Base-by-base conservation (phyloP, 2,329 filamentous ascomycete species). In the Penicillium sp. region DNA sequence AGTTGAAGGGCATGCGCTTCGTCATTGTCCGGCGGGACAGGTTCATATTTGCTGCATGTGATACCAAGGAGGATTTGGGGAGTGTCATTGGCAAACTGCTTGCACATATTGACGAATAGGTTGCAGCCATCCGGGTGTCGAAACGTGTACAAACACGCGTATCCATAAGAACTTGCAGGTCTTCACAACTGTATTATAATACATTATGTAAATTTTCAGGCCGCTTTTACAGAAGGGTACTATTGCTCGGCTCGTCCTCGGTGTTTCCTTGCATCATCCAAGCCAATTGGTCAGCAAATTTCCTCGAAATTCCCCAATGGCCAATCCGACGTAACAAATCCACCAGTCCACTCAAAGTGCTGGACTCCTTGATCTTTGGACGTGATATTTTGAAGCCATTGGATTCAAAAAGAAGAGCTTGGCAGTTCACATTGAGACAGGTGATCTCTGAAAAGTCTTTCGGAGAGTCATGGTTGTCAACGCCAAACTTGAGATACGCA, bases 11-110 rank as follows among this genome's bases (percentile, higher is more conserved):
- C 6, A 54, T 56, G n/a, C 52, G 48, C 36, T 71, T 63, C 50
- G 56, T 67, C 7, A 61, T 72, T 46, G 43, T 72, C 5, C 55
- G 70, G 27, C 63, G 59, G 1, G 70, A 73, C 49, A 57, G 69
- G 2, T 68, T 71, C 40, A 59, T 72, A 5, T 72, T 65, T 54
- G 68, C 69, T 6, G 63, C 67, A 3, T 70, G 67, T 54, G 28
- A 53, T 14, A 60, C 46, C 13, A 46, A 6, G 1, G 36, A 27
- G n/a, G 62, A 69, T n/a, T 52, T 71, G n/a, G 27, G 20, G 14
- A 16, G 11, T 24, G 36, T 36, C 16, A 24, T 30, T 30, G 10
- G 28, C 28, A 30, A 30, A 4, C 13, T 30, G 10, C 4, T 11
- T 30, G 28, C 13, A 30, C 11, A 30, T 13, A 30, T 30, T 13